Evolutionary conservation across 2,329 filamentous ascomycete genomes (phyloP).

Genomic region (Penicillium vulpinum): DNA sequence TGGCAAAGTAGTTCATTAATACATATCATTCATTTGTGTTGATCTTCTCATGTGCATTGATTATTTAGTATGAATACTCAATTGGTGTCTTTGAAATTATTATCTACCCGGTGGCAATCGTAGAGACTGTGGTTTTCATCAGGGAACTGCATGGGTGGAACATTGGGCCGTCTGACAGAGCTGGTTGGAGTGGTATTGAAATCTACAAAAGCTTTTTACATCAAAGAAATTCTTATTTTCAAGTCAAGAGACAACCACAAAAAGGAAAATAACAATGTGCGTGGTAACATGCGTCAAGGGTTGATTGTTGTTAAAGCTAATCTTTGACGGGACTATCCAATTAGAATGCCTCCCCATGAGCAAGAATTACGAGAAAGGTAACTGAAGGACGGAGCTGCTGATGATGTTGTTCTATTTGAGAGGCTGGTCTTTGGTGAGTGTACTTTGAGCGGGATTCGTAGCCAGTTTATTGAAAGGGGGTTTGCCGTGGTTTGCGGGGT

Average conservation of each 20-base stretch:
- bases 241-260: fast-evolving
- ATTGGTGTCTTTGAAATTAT: too few species aligned
- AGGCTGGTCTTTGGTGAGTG: not conserved
- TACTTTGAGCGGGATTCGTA: not conserved
- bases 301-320: not conserved
- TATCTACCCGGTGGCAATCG: too few species aligned
- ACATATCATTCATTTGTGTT: too few species aligned
- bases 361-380: not conserved
- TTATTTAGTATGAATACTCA: too few species aligned
- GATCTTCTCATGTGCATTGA: too few species aligned
- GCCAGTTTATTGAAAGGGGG: not conserved
- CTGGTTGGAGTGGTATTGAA: too few species aligned
- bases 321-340: not conserved
- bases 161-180: too few species aligned
- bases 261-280: not conserved
- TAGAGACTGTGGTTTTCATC: too few species aligned
- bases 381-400: not conserved
- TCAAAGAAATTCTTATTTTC: too few species aligned
- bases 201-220: too few species aligned
- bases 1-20: too few species aligned
- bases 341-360: not conserved
- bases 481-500: not conserved
- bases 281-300: not conserved
- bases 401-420: not conserved
- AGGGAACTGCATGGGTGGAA: too few species aligned